Conservation (phyloP, 805 yeast genomes). For the Metschnikowia amazonensis region DNA sequence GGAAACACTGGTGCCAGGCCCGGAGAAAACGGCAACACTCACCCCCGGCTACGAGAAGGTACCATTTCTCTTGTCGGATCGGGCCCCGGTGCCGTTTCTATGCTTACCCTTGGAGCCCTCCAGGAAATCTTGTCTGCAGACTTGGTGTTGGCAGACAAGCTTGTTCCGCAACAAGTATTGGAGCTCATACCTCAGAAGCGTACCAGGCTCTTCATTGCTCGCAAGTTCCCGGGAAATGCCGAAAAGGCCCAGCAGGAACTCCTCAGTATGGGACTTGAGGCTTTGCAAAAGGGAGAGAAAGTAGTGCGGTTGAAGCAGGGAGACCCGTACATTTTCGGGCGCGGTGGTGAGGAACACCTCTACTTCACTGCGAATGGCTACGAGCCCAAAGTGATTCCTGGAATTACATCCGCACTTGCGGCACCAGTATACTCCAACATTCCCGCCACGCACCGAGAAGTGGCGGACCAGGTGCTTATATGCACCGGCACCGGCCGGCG, state of each 20-base stretch:
- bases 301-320: conserved; percentile 94
- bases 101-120: conserved; percentile 81
- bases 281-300: conserved; percentile 59
- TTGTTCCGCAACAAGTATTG: conserved; percentile 85
- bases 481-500: conserved; percentile 94
- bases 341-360: conserved; percentile 89
- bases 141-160: conserved; percentile 79
- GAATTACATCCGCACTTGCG: conserved; percentile 84
- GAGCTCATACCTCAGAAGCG: conserved; percentile 68
- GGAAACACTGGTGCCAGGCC: not conserved
- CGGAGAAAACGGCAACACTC: conserved; percentile 8
- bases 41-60: conserved; percentile 33
- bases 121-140: conserved; percentile 80
- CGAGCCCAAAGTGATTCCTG: conserved; percentile 74
- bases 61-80: conserved; percentile 82
- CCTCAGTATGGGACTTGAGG: conserved; percentile 64
- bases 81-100: conserved; percentile 86
- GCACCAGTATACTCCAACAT: conserved; percentile 80
- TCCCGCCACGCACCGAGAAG: conserved; percentile 89
- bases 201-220: conserved; percentile 78
- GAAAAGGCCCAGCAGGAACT: conserved; percentile 89
- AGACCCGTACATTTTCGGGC: conserved; percentile 92
- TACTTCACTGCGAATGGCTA: conserved; percentile 68
- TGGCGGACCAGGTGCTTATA: conserved; percentile 86
- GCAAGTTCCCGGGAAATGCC: conserved; percentile 96